Conservation (phyloP, 345 rosid genomes). For the Crucihimalaya himalaica region DNA sequence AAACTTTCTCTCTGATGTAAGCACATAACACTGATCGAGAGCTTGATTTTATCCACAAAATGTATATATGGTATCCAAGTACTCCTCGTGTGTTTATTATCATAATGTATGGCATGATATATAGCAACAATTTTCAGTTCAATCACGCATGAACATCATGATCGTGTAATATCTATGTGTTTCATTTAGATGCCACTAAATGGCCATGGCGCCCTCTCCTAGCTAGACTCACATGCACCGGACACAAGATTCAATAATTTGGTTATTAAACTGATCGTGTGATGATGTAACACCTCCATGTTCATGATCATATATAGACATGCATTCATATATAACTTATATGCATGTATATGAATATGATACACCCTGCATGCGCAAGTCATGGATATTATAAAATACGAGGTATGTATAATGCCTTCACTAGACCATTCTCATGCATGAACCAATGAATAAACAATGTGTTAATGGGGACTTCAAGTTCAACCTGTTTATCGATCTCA, state of each 20-base stretch:
- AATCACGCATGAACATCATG: conserved; percentile 16
- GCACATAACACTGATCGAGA: conserved; percentile 45
- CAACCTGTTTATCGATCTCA: background rate
- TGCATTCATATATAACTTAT: conserved; percentile 5
- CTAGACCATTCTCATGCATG: conserved; percentile 5
- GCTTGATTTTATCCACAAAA: conserved; percentile 57
- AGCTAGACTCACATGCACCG: background rate
- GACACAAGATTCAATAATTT: conserved; percentile 7
- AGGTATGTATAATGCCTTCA: background rate
- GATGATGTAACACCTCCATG: conserved; percentile 5
- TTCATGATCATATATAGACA: conserved; percentile 24
- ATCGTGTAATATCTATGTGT: conserved; percentile 12
- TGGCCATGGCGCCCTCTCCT: conserved; percentile 30
- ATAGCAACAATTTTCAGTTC: background rate
- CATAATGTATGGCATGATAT: conserved; percentile 28
- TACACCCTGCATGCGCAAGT: background rate
- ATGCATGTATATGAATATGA: background rate
- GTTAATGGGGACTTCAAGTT: background rate
- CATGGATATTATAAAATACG: background rate
- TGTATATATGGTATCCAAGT: conserved; percentile 7
- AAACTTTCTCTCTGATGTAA: conserved; percentile 51
- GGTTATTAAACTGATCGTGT: background rate
- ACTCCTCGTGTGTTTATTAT: conserved; percentile 26
- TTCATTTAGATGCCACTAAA: conserved; percentile 21
- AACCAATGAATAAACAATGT: background rate